Conservation (phyloP, 805 yeast species). For the Metschnikowia bowlesiae region DNA sequence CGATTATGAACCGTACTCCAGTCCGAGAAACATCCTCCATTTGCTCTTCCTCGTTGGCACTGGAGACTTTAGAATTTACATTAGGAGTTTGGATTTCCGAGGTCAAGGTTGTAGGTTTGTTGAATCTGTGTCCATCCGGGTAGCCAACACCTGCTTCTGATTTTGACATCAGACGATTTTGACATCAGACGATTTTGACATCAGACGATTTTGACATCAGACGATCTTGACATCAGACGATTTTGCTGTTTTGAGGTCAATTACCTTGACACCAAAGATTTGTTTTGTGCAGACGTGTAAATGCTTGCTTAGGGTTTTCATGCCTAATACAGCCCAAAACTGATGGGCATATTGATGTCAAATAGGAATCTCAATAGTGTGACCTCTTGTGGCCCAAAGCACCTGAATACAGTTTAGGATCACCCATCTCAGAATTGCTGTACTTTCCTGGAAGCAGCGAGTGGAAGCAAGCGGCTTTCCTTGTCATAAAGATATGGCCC, state of each 20-base stretch:
- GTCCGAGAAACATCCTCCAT: constrained; percentile 26
- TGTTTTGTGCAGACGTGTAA: constrained; percentile 69
- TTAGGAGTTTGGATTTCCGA: constrained; percentile 1
- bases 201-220: too few species aligned
- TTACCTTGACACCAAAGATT: constrained; percentile 76
- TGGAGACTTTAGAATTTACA: constrained; percentile 11
- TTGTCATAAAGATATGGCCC: constrained; percentile 78
- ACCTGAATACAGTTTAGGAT: constrained; percentile 24
- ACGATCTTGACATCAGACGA: not conserved
- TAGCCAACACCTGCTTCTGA: not conserved
- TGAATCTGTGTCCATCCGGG: not conserved
- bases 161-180: constrained; percentile 14
- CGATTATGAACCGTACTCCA: constrained; percentile 53
- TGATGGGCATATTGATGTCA: constrained; percentile 41
- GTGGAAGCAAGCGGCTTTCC: constrained; percentile 60
- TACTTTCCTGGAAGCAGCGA: constrained; percentile 60
- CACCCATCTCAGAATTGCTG: constrained; percentile 8
- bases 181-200: too few species aligned
- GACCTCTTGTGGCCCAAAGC: constrained; percentile 36
- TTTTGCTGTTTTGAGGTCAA: constrained; percentile 64
- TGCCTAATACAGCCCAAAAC: constrained; percentile 77
- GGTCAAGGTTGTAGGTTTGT: not conserved
- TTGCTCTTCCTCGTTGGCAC: constrained; percentile 11
- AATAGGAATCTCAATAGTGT: constrained; percentile 35
- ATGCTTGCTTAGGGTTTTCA: constrained; percentile 66